Evolutionary conservation across 202 grass and related monocot genomes (phyloP), one percentile per base, ranked within the genome.

Genomic region (Hordeum pubiflorum): DNA sequence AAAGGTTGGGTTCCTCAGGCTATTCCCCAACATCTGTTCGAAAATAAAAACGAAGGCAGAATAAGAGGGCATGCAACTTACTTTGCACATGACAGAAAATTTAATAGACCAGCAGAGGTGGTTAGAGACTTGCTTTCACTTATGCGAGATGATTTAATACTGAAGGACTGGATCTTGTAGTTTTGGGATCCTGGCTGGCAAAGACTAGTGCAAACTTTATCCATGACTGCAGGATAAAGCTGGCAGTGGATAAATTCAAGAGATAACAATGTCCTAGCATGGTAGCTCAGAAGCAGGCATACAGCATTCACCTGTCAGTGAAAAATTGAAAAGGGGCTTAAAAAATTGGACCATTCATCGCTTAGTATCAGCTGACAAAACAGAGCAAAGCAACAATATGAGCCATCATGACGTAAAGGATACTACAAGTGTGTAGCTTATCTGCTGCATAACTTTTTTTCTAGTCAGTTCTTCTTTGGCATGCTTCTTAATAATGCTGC

Each of bases 221-320:
- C 86, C 80, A 94, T 86, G 44, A 68, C 69, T 33, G 52, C 48
- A 87, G 86, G 85, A 86, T 74, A 76, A 86, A 98, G 90, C 46
- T 83, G 86, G 80, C 90, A 94, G 33, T 84, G 79, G 74, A 87
- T 72, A 69, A 98, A 94, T 85, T 93, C 90, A 76, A 98, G 88
- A 82, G 85, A 94, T 2, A 74, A 21, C 61, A 93, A 58, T 69
- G 92, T 93, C 43, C 81, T 69, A 40, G 70, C 86, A 89, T 98
- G 88, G 72, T 82, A 86, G 14, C 84, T 89, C 43, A 95, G 85
- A 84, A 93, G 79, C 75, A 89, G 83, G 76, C 90, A 89, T 61
- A 83, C 82, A 66, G 90, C 88, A 83, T 88, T 58, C 74, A 93
- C 82, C 92, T 98, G 76, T 65, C 63, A 76, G 11, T 78, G 20